Percentiles rank a stretch among this genome's conserved stretches.
These are phyloP conservation scores for Mycena galericulata DNA, from an alignment of 768 basidiomycete genomes.

Conservation along the genomic window DNA sequence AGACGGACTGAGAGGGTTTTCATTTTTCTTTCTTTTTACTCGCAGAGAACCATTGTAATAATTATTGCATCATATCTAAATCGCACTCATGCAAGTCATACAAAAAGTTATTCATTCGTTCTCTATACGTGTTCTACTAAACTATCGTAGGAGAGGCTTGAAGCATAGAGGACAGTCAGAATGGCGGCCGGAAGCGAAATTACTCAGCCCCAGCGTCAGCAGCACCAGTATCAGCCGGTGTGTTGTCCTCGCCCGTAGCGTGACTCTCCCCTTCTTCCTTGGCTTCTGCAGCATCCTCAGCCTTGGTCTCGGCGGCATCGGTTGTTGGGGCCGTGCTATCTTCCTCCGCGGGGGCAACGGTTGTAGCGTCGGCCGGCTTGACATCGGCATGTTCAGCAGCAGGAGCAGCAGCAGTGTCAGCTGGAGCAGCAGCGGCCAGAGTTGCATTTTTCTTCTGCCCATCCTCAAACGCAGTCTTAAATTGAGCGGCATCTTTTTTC, in stretches of 20 bases:
- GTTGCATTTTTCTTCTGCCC: constrained; percentile 79
- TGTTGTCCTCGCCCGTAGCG: constrained; percentile 35
- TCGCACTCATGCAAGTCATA: constrained; percentile 26
- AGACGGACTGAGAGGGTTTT: neutral
- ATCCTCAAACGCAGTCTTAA: constrained; percentile 90
- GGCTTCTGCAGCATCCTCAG: constrained; percentile 47
- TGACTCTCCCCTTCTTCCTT: constrained; percentile 34
- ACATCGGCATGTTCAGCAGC: constrained; percentile 33
- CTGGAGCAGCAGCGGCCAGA: constrained; percentile 46
- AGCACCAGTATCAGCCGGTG: constrained; percentile 30
- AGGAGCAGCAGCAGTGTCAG: constrained; percentile 34
- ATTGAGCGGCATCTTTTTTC: constrained; percentile 81
- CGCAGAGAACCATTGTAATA: constrained; percentile 21
- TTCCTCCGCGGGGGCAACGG: constrained; percentile 33
- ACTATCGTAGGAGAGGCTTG: constrained; percentile 17
- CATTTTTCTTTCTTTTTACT: neutral
- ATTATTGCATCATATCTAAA: constrained; percentile 30
- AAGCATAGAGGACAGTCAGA: constrained; percentile 3
- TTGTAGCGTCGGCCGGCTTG: constrained; percentile 25
- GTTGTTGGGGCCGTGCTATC: constrained; percentile 30
- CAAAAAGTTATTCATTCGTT: constrained; percentile 32
- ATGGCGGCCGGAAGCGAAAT: neutral
- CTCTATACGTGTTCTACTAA: constrained; percentile 31
- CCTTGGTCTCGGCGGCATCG: constrained; percentile 39
- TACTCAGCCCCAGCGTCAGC: constrained; percentile 31